These are phyloP conservation scores for Globisporangium barbulae DNA, from an alignment of 352 stramenopile genomes.

Conservation along the genomic window DNA sequence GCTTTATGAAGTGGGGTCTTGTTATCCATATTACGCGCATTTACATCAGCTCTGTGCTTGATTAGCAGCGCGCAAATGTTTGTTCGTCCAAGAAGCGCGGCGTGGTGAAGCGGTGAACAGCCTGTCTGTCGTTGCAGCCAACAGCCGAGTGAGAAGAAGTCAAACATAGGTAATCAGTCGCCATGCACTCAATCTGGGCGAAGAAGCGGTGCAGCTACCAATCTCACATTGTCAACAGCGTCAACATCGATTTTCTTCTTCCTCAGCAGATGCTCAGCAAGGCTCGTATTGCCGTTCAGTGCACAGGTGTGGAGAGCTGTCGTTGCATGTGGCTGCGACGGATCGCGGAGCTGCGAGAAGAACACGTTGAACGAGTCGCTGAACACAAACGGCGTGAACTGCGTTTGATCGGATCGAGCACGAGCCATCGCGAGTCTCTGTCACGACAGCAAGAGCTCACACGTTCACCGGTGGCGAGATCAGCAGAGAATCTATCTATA, in stretches of 20 bases:
- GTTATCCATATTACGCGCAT: constrained; percentile 15
- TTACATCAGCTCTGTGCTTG: constrained; percentile 18
- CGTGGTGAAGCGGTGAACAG: constrained; percentile 30
- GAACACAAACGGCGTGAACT: constrained; percentile 19
- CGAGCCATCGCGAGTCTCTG: not conserved
- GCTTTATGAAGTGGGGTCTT: constrained; percentile 42
- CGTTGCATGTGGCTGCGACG: constrained; percentile 15
- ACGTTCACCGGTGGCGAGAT: no score
- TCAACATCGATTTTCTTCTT: constrained; percentile 5
- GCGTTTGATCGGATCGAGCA: not conserved
- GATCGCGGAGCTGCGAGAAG: constrained; percentile 26
- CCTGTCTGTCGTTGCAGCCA: constrained; percentile 20
- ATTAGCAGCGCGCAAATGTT: constrained; percentile 30
- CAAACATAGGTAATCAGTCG: not conserved
- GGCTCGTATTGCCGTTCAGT: constrained; percentile 25
- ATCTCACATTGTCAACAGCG: constrained; percentile 26
- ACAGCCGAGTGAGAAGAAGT: constrained; percentile 1
- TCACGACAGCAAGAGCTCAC: not conserved
- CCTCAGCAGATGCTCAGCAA: constrained; percentile 17
- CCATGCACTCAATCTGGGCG: not conserved
- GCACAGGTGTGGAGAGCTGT: constrained; percentile 30
- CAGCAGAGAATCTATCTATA: not conserved
- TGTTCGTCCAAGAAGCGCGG: constrained; percentile 28
- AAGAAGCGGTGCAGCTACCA: not conserved
- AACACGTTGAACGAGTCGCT: constrained; percentile 31